These are phyloP conservation scores for Talaromyces sp. DNA, from an alignment of 2,329 filamentous ascomycete species.

Conservation along the genomic window DNA sequence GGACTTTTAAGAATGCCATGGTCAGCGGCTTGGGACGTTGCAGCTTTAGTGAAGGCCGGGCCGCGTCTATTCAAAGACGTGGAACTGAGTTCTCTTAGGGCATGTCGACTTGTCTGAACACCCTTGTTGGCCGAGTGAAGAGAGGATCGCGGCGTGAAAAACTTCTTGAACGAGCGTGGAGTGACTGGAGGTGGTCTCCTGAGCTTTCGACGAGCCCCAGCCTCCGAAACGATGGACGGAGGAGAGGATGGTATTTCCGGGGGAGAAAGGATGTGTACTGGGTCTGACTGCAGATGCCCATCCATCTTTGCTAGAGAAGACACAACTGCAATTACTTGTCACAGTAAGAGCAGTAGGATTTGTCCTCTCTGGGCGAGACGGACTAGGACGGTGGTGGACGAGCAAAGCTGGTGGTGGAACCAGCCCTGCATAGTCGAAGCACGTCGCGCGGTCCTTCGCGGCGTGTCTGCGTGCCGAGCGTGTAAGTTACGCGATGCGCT, in stretches of 20 bases:
- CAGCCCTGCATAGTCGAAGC: slow-evolving; percentile 1
- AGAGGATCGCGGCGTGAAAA: slow-evolving; percentile 46
- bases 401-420: background rate
- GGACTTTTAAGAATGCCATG: slow-evolving; percentile 21
- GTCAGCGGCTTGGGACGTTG: slow-evolving; percentile 12
- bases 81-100: slow-evolving; percentile 38
- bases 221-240: slow-evolving; percentile 35
- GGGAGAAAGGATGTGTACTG: slow-evolving; percentile 10
- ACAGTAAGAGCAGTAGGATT: background rate
- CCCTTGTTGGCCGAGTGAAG: slow-evolving; percentile 28
- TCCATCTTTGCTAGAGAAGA: slow-evolving; percentile 5
- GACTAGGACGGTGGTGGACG: background rate
- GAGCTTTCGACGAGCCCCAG: slow-evolving; percentile 30
- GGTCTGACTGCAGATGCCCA: slow-evolving; percentile 6
- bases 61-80: slow-evolving; percentile 39
- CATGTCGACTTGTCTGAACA: slow-evolving; percentile 40
- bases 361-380: background rate
- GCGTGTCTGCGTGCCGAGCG: slow-evolving; percentile 9
- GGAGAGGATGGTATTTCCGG: slow-evolving; percentile 38
- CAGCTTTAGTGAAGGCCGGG: slow-evolving; percentile 35
- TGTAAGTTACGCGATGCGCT: slow-evolving; percentile 2
- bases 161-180: slow-evolving; percentile 46
- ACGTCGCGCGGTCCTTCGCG: slow-evolving; percentile 7
- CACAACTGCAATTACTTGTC: background rate
- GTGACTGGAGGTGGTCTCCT: slow-evolving; percentile 45